Evolutionary conservation across 2,329 filamentous ascomycete genomes (phyloP).

Genomic region (Alternaria ethzedia): DNA sequence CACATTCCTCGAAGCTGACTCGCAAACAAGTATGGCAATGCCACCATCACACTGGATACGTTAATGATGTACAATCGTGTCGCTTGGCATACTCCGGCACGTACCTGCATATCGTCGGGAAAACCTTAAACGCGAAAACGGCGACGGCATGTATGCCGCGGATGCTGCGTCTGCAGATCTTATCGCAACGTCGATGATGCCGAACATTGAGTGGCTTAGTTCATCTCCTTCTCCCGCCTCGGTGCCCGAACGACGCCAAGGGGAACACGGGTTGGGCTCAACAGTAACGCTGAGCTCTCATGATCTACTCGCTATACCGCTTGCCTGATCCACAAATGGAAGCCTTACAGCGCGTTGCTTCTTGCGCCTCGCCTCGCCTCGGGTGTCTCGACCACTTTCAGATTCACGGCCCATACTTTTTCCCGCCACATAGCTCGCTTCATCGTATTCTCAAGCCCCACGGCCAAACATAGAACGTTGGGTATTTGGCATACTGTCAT

Average conservation of each 20-base stretch:
- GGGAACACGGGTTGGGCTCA: neutral
- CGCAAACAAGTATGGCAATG: neutral
- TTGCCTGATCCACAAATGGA: neutral
- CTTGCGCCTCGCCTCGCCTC: neutral
- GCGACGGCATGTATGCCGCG: neutral
- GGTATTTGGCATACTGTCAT: slow-evolving; percentile 2
- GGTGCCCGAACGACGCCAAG: neutral
- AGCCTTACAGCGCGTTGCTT: neutral
- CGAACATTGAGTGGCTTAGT: neutral
- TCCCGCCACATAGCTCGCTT: slow-evolving; percentile 4
- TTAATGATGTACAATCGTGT: neutral
- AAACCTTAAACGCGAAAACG: neutral
- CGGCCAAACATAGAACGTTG: slow-evolving; percentile 10
- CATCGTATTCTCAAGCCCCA: slow-evolving; percentile 6
- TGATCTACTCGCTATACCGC: neutral
- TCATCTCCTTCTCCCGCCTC: neutral
- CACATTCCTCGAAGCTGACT: neutral
- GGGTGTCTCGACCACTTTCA: neutral
- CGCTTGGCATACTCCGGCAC: neutral
- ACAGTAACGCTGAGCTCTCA: neutral
- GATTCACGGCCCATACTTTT: slow-evolving; percentile 1
- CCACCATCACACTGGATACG: neutral
- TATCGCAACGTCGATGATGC: neutral
- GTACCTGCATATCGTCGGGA: neutral
- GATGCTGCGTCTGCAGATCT: neutral